Conservation (phyloP, 2,329 filamentous ascomycete species). For the Sphaerulina musiva region DNA sequence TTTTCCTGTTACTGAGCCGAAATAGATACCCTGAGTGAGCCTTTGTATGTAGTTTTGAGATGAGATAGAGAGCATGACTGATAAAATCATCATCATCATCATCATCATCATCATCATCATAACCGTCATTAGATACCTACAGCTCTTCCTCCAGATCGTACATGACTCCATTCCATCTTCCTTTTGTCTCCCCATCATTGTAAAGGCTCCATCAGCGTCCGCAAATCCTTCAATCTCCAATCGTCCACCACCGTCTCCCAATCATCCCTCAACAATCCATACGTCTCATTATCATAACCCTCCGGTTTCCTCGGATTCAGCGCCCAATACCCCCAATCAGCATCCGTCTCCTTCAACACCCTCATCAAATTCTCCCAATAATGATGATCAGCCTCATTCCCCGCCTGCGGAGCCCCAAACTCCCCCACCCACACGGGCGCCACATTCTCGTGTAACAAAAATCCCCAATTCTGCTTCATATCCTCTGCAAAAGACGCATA, state of each 20-base stretch:
- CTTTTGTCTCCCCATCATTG: neutral
- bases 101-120: too few species aligned
- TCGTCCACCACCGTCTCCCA: constrained; percentile 48
- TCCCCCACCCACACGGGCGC: constrained; percentile 65
- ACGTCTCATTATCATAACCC: constrained; percentile 52
- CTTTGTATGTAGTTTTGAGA: too few species aligned
- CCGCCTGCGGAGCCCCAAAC: constrained; percentile 53
- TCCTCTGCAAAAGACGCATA: constrained; percentile 57
- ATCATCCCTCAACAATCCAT: constrained; percentile 56
- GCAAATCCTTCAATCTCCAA: constrained; percentile 23
- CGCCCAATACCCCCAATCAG: constrained; percentile 57
- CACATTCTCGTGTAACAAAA: constrained; percentile 50
- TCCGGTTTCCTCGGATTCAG: constrained; percentile 60
- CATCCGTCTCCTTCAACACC: constrained; percentile 54
- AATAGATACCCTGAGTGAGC: too few species aligned
- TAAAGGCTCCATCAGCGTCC: constrained; percentile 21
- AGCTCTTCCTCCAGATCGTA: neutral
- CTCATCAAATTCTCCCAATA: constrained; percentile 61
- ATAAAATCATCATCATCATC: too few species aligned
- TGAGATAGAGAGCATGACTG: too few species aligned
- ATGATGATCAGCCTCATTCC: constrained; percentile 52
- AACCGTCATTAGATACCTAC: neutral
- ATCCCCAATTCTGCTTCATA: constrained; percentile 62
- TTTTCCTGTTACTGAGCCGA: too few species aligned
- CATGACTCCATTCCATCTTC: neutral